A percentile compares a stretch with the other conserved stretches of the same genome.
phyloP scores from a whole-genome alignment of 805 yeast species.

The Blastobotrys terrestris region DNA sequence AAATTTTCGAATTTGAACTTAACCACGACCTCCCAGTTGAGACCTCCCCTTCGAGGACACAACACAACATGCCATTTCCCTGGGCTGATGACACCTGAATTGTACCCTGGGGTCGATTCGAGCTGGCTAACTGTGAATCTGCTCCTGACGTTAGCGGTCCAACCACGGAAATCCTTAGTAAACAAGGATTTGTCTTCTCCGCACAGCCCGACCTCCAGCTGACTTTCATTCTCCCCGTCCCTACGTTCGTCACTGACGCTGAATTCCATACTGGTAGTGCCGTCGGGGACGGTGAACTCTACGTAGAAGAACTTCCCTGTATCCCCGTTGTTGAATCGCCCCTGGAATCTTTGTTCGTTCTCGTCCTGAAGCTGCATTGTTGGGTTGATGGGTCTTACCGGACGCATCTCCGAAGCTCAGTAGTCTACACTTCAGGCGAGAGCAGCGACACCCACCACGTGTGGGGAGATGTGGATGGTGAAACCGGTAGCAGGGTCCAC shows the following conservation, averaged over 20 bases:
- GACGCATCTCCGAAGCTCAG: no score
- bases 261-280: background rate
- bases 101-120: background rate
- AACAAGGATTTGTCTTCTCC: background rate
- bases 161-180: background rate
- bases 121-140: background rate
- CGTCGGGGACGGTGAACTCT: background rate
- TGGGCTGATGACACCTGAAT: background rate
- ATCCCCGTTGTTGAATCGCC: background rate
- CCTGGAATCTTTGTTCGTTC: background rate
- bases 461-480: no score
- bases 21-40: background rate
- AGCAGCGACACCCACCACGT: no score
- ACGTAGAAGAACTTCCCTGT: background rate
- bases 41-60: background rate
- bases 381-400: no score
- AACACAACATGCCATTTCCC: background rate
- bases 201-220: background rate
- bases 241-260: background rate
- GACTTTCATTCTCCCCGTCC: background rate
- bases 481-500: no score
- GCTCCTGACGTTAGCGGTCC: background rate
- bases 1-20: background rate
- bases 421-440: no score
- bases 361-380: background rate